A percentile compares a stretch with the other conserved stretches of the same genome.
Conservation (phyloP, 257 asterid species). For the Echites panduratus region DNA sequence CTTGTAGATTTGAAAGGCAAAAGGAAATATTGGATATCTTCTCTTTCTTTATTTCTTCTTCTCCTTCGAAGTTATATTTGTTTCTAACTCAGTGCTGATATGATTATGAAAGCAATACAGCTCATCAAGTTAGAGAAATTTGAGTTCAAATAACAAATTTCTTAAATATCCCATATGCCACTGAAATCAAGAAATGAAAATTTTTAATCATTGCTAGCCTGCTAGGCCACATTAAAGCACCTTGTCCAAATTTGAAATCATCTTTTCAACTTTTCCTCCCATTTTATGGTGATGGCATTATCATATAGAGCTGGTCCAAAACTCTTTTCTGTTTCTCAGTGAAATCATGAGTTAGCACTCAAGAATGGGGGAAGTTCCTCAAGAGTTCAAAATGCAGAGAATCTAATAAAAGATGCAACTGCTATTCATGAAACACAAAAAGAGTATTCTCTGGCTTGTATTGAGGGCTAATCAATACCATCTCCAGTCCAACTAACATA, state of each 20-base stretch:
- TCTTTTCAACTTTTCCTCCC: background rate
- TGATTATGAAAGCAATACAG: background rate
- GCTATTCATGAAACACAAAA: background rate
- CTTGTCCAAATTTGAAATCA: background rate
- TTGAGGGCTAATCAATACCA: background rate
- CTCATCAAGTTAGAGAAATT: background rate
- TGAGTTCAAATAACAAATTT: background rate
- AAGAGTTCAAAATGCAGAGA: background rate
- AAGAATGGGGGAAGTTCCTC: background rate
- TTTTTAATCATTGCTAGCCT: background rate
- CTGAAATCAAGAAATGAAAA: background rate
- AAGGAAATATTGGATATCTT: background rate
- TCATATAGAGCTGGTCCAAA: background rate
- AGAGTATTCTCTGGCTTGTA: background rate
- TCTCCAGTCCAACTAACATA: background rate
- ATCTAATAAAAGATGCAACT: background rate
- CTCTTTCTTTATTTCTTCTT: background rate
- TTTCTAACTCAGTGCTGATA: background rate
- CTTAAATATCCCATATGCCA: background rate
- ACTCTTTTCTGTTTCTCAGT: background rate
- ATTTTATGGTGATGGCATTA: background rate
- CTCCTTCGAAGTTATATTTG: background rate
- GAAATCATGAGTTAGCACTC: background rate
- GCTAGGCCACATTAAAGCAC: background rate
- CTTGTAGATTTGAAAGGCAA: background rate